Percentiles rank a stretch among this genome's conserved stretches.
phyloP scores from a whole-genome alignment of 164 flowering plant species.

The Nelumbo lutea region DNA sequence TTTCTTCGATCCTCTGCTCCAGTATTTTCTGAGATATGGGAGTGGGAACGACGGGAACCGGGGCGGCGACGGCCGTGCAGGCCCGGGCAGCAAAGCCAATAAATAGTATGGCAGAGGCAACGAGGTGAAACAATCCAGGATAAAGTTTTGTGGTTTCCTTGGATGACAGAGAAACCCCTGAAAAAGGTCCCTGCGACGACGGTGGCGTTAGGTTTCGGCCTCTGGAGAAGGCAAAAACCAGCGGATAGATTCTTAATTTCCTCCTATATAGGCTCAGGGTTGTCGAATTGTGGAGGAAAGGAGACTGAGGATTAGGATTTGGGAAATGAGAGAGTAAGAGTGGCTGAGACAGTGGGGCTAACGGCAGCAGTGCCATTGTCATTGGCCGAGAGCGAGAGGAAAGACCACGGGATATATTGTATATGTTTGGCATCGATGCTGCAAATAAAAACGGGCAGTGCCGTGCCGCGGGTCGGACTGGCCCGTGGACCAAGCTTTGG shows the following conservation, averaged over 20 bases:
- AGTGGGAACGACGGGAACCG: neutral
- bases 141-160: constrained; percentile 7
- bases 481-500: too few relatives aligned
- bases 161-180: neutral
- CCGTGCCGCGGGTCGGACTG: too few relatives aligned
- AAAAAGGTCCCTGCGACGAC: neutral
- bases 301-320: constrained; percentile 13
- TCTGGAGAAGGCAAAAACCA: neutral
- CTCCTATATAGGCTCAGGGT: neutral
- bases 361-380: constrained; percentile 4
- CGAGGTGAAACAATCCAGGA: constrained; percentile 14
- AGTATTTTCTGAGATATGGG: constrained; percentile 5
- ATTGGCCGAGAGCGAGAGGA: neutral
- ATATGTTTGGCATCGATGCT: too few relatives aligned
- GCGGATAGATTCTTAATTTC: neutral
- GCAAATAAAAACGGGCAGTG: too few relatives aligned
- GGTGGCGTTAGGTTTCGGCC: neutral
- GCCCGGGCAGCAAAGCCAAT: constrained; percentile 18
- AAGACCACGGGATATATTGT: neutral
- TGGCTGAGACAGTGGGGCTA: neutral
- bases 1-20: constrained; percentile 10
- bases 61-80: constrained; percentile 9
- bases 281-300: neutral
- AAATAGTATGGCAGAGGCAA: constrained; percentile 23
- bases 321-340: neutral